Percentiles rank a stretch among this genome's conserved stretches.
These are phyloP conservation scores for Lizonia empirigonia DNA, from an alignment of 2,329 filamentous ascomycete species.

Conservation along the genomic window DNA sequence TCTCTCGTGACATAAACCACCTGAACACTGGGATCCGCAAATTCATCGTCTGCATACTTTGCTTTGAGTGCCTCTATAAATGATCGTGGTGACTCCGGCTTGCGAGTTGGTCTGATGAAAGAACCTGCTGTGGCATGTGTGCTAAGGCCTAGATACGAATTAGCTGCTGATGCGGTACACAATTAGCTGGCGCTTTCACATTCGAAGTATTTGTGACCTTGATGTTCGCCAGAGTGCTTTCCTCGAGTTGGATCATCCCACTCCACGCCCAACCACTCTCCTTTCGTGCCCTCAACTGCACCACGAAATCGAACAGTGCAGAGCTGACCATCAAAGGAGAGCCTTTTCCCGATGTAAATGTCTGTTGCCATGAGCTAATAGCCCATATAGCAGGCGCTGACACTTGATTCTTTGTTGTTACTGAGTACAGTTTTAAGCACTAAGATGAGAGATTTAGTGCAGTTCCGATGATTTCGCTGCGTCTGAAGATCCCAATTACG, in stretches of 20 bases:
- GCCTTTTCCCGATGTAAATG: conserved; percentile 69
- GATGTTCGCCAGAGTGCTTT: conserved; percentile 87
- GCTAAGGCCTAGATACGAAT: conserved; percentile 60
- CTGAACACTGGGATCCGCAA: conserved; percentile 43
- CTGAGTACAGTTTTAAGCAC: too few species aligned
- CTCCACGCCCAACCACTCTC: conserved; percentile 90
- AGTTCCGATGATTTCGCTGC: too few species aligned
- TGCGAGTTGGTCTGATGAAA: conserved; percentile 80
- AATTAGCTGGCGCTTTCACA: conserved; percentile 60
- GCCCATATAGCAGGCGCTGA: too few species aligned
- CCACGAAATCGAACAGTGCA: conserved; percentile 90
- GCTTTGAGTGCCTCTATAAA: conserved; percentile 80
- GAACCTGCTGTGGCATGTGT: conserved; percentile 75
- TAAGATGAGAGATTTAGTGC: too few species aligned
- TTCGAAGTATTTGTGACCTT: conserved; percentile 78
- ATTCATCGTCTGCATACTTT: conserved; percentile 76
- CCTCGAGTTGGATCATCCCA: conserved; percentile 89
- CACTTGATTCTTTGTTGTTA: too few species aligned
- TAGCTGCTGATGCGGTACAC: not conserved
- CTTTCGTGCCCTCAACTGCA: conserved; percentile 73
- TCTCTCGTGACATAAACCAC: conserved; percentile 38
- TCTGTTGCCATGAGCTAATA: conserved; percentile 35
- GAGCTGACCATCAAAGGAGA: conserved; percentile 76
- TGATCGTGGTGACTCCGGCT: conserved; percentile 68
- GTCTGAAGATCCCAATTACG: too few species aligned